A percentile compares a stretch with the other conserved stretches of the same genome.
phyloP scores from a whole-genome alignment of 148 eudicot species.

The Polygonum aviculare region DNA sequence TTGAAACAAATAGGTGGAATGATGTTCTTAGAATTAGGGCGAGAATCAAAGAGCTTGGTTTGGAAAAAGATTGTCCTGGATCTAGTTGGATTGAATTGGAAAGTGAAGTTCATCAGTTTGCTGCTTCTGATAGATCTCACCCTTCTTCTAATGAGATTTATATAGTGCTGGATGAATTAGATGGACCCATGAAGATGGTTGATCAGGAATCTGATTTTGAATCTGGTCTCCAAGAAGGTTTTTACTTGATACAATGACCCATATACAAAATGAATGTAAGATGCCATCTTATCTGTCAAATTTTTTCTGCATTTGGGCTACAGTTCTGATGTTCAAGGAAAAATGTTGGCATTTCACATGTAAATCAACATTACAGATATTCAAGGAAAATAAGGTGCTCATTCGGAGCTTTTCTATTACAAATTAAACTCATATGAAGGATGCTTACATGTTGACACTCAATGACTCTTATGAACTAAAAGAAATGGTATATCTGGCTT shows the following conservation, averaged over 20 bases:
- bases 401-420: not conserved
- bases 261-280: not conserved
- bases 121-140: constrained; percentile 31
- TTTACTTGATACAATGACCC: not conserved
- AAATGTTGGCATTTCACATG: not conserved
- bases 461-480: not conserved
- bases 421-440: not conserved
- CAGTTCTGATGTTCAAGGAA: not conserved
- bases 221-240: not conserved
- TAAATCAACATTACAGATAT: not conserved
- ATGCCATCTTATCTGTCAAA: not conserved
- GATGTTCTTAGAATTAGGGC: constrained; percentile 25
- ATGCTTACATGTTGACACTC: not conserved
- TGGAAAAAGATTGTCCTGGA: constrained; percentile 31
- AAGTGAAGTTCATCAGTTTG: constrained; percentile 31
- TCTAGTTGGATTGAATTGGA: constrained; percentile 42
- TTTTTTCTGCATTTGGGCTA: not conserved
- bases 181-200: constrained; percentile 18
- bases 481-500: not conserved
- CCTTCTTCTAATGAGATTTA: constrained; percentile 18
- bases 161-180: constrained; percentile 22
- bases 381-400: not conserved
- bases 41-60: constrained; percentile 22
- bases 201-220: not conserved
- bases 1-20: constrained; percentile 30